Percentiles rank a stretch among this genome's conserved stretches.
Conservation (phyloP, 2,329 filamentous ascomycete species). For the Apiospora aurea region DNA sequence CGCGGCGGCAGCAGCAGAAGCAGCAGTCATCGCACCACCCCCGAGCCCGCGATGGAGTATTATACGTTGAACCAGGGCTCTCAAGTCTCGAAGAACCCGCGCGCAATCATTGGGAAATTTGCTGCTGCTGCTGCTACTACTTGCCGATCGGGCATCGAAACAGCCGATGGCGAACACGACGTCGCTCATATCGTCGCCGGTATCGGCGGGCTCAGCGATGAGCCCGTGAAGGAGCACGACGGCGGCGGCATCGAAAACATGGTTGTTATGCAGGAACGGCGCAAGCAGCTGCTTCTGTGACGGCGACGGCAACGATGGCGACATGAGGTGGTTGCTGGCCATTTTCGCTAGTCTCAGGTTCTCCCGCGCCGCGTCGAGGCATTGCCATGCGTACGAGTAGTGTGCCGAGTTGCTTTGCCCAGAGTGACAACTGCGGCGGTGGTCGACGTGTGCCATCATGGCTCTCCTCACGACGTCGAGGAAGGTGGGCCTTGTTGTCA, state of each 20-base stretch:
- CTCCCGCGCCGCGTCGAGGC: constrained; percentile 52
- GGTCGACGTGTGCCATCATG: constrained; percentile 49
- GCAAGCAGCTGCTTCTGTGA: constrained; percentile 48
- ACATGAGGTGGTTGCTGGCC: constrained; percentile 44
- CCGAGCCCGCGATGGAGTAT: constrained; percentile 33
- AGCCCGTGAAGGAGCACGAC: constrained; percentile 55
- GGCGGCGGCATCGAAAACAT: constrained; percentile 57
- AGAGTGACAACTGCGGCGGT: constrained; percentile 32
- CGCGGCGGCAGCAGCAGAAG: not conserved
- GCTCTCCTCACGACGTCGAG: constrained; percentile 55
- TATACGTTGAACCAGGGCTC: constrained; percentile 45
- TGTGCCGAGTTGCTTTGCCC: not conserved
- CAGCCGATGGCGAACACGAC: constrained; percentile 50
- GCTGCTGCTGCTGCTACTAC: constrained; percentile 41
- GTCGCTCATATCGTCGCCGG: constrained; percentile 41
- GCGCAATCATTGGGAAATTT: constrained; percentile 48
- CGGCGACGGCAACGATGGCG: constrained; percentile 29
- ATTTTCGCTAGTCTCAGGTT: constrained; percentile 55
- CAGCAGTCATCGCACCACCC: not conserved
- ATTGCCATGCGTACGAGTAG: constrained; percentile 44
- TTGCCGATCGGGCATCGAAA: constrained; percentile 47
- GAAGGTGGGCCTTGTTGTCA: constrained; percentile 56
- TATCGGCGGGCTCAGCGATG: constrained; percentile 39
- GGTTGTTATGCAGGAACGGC: constrained; percentile 50
- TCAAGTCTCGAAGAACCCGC: constrained; percentile 48